Evolutionary conservation across 805 yeast species (phyloP), one percentile per base, ranked within the genome.

Genomic region (Maudiozyma saulgeensis): DNA sequence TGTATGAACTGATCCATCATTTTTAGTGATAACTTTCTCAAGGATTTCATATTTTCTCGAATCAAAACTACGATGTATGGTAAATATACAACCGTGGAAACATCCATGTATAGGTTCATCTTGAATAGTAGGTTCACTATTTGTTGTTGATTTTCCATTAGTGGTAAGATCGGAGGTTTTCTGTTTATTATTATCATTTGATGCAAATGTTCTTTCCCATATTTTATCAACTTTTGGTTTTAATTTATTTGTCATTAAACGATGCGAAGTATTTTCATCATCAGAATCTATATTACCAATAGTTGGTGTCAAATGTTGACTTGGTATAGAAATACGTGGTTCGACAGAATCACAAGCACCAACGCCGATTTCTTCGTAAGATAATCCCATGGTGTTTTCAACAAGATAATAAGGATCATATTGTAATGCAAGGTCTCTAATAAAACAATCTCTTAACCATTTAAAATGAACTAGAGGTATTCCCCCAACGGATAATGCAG

Each of bases 391-490:
- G 0, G 48, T 34, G 23, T 55, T 55, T 15, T 60, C 52, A 23
- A 65, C 43, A 25, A 63, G 52, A 44, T 63, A 58, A 55, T 63
- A 71, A n/a, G 67, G 63, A n/a, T 58, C 57, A 31, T 63, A 72
- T 16, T 65, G 64, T 40, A 76, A 52, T 15, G 69, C 67, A 1
- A 73, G 75, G n/a, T 68, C 66, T 49, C 76, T 59, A 44, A 58
- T 61, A 2, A 68, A 50, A 45, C 77, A 70, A 49, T 73, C 72
- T 4, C 58, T 34, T 13, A 77, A 46, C 80, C 80, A 77, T 45
- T 66, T 61, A 8, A 72, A 70, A 49, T 68, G 68, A 2, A 75
- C 73, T 2, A 74, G 60, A 2, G 72, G 69, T 15, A 75, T 65
- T 6, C 38, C 38, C 16, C 61, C 59, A 65, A 72, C 68, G 31